phyloP scores from a whole-genome alignment of 768 basidiomycete genomes.

The Neoboletus magnificus region DNA sequence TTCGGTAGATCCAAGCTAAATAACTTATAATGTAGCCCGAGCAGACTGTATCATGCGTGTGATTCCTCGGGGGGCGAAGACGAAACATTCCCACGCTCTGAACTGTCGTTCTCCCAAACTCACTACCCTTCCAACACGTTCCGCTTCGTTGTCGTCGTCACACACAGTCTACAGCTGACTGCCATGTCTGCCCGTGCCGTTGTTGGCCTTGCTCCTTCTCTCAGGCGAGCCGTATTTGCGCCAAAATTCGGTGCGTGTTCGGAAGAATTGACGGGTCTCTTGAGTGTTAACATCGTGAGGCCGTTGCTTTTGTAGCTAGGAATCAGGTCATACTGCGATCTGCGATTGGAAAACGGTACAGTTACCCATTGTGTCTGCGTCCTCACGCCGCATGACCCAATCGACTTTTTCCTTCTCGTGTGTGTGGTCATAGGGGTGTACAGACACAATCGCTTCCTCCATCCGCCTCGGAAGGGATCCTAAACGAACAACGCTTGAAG shows the following conservation, averaged over 20 bases:
- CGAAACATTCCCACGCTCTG: conserved; percentile 19
- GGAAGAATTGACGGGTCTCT: not conserved
- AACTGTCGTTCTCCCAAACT: not conserved
- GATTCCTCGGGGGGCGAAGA: conserved; percentile 5
- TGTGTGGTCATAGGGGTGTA: conserved; percentile 39
- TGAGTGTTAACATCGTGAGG: not conserved
- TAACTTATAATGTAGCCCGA: not conserved
- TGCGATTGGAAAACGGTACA: conserved; percentile 41
- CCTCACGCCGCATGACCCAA: not conserved
- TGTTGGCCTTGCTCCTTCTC: conserved; percentile 54
- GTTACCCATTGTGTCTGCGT: not conserved
- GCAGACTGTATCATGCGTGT: not conserved
- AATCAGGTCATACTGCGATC: conserved; percentile 37
- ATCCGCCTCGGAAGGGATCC: conserved; percentile 53
- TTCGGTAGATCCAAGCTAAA: not conserved
- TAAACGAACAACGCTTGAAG: conserved; percentile 83
- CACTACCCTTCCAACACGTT: not conserved
- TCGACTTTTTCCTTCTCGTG: not conserved
- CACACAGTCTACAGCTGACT: conserved; percentile 6
- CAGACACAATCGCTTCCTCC: conserved; percentile 67
- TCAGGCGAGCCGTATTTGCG: conserved; percentile 49
- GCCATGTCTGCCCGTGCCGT: conserved; percentile 48
- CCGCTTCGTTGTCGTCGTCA: not conserved
- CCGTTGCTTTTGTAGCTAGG: conserved; percentile 31
- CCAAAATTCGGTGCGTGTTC: conserved; percentile 27